A percentile compares a stretch with the other conserved stretches of the same genome.
phyloP scores from a whole-genome alignment of 225 moss, liverwort and hornwort species.

The Marchantia polymorpha region DNA sequence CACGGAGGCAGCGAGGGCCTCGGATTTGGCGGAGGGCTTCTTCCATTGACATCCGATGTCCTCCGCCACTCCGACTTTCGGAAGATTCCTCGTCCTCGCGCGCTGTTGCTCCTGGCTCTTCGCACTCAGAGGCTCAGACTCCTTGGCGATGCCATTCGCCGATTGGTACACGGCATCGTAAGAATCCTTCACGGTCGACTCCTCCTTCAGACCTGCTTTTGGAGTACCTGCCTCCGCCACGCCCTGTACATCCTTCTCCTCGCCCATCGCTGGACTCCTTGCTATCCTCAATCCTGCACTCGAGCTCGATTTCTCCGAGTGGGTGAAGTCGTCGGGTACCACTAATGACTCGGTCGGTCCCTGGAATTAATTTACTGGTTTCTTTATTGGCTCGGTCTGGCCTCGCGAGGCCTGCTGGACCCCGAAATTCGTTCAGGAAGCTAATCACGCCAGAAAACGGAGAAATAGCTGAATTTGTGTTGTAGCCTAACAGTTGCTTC shows the following conservation, averaged over 20 bases:
- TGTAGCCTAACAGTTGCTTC: not conserved
- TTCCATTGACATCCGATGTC: not conserved
- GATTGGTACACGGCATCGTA: not conserved
- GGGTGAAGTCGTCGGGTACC: not conserved
- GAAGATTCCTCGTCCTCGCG: not conserved
- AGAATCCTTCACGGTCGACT: not conserved
- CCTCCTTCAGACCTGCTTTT: not conserved
- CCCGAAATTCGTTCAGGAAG: not conserved
- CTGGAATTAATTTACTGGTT: too few species aligned
- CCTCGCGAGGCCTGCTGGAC: not conserved
- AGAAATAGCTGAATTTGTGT: not conserved
- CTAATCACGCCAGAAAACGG: not conserved
- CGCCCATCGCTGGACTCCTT: not conserved
- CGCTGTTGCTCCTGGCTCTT: too few species aligned
- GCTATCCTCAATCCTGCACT: too few species aligned
- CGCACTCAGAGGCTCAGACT: not conserved
- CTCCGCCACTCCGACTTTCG: not conserved
- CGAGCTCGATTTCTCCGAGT: not conserved
- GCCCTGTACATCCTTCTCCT: not conserved
- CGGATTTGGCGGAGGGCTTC: not conserved
- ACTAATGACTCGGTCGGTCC: too few species aligned
- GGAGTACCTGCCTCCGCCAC: not conserved
- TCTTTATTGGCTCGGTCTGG: not conserved
- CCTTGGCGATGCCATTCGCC: not conserved
- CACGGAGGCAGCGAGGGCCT: not conserved